Conservation (phyloP, 164 flowering plant species). For the Stephania cephalantha region DNA sequence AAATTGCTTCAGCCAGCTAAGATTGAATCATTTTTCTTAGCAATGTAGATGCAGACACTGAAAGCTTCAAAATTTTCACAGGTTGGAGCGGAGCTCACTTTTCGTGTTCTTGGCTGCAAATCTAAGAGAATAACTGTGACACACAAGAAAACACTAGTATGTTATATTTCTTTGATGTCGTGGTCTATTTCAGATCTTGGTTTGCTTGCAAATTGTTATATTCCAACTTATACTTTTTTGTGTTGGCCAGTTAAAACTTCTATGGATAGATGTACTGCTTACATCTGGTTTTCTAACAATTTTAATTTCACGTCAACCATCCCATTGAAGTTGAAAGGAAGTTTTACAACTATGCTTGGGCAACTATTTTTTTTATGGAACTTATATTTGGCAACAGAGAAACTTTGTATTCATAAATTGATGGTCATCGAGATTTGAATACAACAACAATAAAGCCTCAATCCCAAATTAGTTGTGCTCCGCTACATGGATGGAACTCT, state of each 20-base stretch:
- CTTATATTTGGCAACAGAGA: no score
- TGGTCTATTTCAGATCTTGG: background rate
- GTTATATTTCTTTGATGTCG: slow-evolving; percentile 7
- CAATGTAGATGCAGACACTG: background rate
- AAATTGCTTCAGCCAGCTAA: background rate
- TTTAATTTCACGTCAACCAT: no score
- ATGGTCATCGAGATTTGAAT: no score
- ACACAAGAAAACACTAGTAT: slow-evolving; percentile 92
- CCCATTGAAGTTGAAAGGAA: no score
- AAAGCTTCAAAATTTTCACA: slow-evolving; percentile 19
- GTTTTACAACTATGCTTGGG: no score
- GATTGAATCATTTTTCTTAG: background rate
- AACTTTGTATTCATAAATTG: no score
- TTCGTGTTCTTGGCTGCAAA: slow-evolving; percentile 94
- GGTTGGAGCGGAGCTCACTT: slow-evolving; percentile 82
- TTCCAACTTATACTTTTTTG: background rate
- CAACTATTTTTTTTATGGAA: no score
- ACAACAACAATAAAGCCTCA: no score
- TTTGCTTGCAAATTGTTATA: background rate
- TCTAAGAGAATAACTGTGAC: slow-evolving; percentile 94
- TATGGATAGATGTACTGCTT: background rate
- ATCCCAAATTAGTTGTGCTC: no score
- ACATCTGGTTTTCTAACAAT: background rate
- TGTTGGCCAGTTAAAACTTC: no score
- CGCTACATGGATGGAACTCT: no score